Percentiles rank a stretch among this genome's conserved stretches.
phyloP scores from a whole-genome alignment of 2,329 filamentous ascomycete genomes.

The Myriangium duriaei region DNA sequence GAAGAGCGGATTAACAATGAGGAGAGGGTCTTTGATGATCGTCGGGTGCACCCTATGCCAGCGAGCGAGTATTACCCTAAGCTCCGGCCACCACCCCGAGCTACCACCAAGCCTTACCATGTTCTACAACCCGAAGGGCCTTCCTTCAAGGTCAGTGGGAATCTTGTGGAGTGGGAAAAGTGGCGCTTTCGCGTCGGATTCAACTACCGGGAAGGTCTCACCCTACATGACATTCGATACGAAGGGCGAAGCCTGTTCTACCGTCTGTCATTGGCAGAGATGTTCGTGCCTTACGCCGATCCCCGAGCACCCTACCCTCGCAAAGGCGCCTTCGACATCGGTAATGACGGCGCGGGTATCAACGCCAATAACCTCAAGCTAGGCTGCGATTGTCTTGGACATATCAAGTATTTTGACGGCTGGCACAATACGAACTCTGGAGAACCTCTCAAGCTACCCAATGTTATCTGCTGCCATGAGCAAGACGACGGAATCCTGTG shows the following conservation, averaged over 20 bases:
- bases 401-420: constrained; percentile 42
- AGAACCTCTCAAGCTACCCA: constrained; percentile 39
- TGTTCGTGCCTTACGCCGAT: constrained; percentile 32
- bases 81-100: constrained; percentile 25
- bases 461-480: constrained; percentile 56
- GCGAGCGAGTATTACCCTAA: constrained; percentile 39
- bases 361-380: constrained; percentile 54
- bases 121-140: constrained; percentile 59
- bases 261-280: constrained; percentile 54
- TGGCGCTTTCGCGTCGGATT: constrained; percentile 54
- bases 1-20: constrained; percentile 30
- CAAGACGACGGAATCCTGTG: constrained; percentile 57
- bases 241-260: constrained; percentile 54
- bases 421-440: constrained; percentile 42
- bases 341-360: constrained; percentile 53
- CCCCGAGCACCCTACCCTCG: constrained; percentile 51
- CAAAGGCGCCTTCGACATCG: constrained; percentile 60
- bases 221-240: constrained; percentile 58
- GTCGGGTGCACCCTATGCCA: constrained; percentile 40
- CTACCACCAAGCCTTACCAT: constrained; percentile 52
- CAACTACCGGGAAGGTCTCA: constrained; percentile 57
- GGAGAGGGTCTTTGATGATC: constrained; percentile 26
- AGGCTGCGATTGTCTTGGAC: constrained; percentile 57
- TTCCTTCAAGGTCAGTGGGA: constrained; percentile 45
- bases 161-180: constrained; percentile 36